Base-by-base conservation (phyloP, 108 stramenopile species). In the Skeletonema menzelii region DNA sequence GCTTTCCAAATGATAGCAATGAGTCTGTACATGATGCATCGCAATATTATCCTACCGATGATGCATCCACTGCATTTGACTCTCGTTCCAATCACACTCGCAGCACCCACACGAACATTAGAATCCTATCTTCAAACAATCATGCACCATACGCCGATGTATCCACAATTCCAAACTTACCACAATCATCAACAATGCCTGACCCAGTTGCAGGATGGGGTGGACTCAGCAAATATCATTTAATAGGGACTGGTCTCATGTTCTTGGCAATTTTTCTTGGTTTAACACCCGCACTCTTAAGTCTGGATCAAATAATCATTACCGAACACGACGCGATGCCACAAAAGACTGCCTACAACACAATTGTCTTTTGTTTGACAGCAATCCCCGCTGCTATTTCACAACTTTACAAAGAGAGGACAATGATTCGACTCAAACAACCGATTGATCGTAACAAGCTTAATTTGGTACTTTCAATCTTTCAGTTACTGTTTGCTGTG, bases 351-450 rank as follows among this genome's bases (percentile, higher is more conserved):
- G 89, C 91, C 11, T 89, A 77, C 72, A 91, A 91, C 68, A 91
- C 93, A 19, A 74, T 92, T 19, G 68, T 90, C n/a, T 92, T 86
- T 68, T 82, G 88, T 27, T 59, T 83, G 2, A 80, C 77, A 31
- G 83, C 85, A 56, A 77, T 94, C 30, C 89, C 91, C 12, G 88
- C 87, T 17, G 90, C 90, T 17, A 83, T 88, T 32, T 89, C 91
- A 42, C 91, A 92, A 67, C 74, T 92, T 20, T 92, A 92, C 84
- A 95, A 95, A 63, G 94, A 95, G 56, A 85, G 88, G 17, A 74
- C 86, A 11, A 79, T 95, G 47, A 79, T 85, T 24, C 77, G 81
- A 57, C 77, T 89, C 71, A 86, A 86, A 35, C 91, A 92, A 70
- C 94, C 94, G 2, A 90, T 95, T 32, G 83, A 91, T 61, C 67